Evolutionary conservation across 2,329 filamentous ascomycete genomes (phyloP), one percentile per base, ranked within the genome.

Genomic region (Biscogniauxia sp.): DNA sequence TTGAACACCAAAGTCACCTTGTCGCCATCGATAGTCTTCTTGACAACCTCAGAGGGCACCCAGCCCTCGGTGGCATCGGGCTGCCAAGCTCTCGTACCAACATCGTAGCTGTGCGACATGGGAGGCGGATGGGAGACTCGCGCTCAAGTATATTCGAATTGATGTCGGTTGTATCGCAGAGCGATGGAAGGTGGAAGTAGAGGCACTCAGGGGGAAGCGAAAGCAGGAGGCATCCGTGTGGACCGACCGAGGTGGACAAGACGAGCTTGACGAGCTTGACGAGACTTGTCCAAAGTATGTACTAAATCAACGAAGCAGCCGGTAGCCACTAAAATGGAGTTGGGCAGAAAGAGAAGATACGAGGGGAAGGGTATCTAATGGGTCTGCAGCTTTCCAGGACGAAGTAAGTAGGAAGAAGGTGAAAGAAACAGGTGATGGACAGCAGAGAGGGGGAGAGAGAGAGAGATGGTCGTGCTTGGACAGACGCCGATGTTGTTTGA

Each of bases 71-170:
- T 91, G 76, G 87, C 82, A 82, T 99, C 95, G 71, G 95, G 93
- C 85, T 98, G 95, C 95, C 95, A 99, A 75, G 93, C 95, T 86
- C 92, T 88, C 73, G 94, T 98, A 75, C 94, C 95, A 74, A 97
- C 87, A 84, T 98, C 93, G 81, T 96, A 98, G 76, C 87, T 92
- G 79, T 96, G 91, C 82, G 92, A 92, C 93, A 97, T 96, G 78
- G 75, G 76, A 76, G 70, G 70, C 70, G 67, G 64, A 60, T 71
- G 56, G 51, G 32, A 54, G 45, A 11, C 9, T 58, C 52, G 62
- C 57, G 54, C 52, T 55, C 56, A 41, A 49, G 59, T 61, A 45
- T 56, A 62, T 54, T 60, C 49, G 57, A 49, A 28, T 32, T 26
- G 57, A 55, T 54, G 56, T 65, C 56, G 58, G 57, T 64, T 60